These are phyloP conservation scores for Ophiostoma australiae DNA, from an alignment of 2,329 filamentous ascomycete species.

Conservation along the genomic window DNA sequence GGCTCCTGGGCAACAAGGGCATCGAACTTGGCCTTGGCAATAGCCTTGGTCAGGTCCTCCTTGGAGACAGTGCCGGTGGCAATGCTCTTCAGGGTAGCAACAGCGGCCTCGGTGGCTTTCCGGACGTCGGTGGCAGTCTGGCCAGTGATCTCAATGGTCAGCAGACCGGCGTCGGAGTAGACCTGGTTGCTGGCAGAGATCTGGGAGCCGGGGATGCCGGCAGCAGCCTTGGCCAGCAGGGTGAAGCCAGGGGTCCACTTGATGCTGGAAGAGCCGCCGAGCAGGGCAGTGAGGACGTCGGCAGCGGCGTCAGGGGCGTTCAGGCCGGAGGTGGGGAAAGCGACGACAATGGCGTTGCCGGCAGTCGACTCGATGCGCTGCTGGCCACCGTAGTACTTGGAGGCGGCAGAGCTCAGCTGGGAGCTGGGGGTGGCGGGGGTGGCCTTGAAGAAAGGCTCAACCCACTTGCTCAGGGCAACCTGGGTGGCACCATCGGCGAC, in stretches of 20 bases:
- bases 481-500: constrained; percentile 83
- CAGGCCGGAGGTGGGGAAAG: constrained; percentile 84
- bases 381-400: constrained; percentile 93
- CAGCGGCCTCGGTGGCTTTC: constrained; percentile 67
- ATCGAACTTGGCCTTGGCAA: constrained; percentile 89
- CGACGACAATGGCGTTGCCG: constrained; percentile 82
- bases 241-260: constrained; percentile 97
- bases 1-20: constrained; percentile 78
- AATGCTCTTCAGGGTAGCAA: constrained; percentile 77
- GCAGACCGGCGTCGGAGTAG: constrained; percentile 91
- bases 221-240: constrained; percentile 73
- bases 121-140: constrained; percentile 62
- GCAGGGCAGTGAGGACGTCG: constrained; percentile 77
- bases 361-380: constrained; percentile 73
- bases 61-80: constrained; percentile 69
- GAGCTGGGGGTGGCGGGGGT: constrained; percentile 49
- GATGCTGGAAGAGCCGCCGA: constrained; percentile 84
- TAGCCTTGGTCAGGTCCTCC: constrained; percentile 85
- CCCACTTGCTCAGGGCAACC: constrained; percentile 77
- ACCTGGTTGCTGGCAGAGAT: constrained; percentile 71
- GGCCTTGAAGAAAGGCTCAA: constrained; percentile 82
- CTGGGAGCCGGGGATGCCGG: constrained; percentile 59
- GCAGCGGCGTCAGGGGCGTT: constrained; percentile 83
- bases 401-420: constrained; percentile 54
- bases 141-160: constrained; percentile 77